Conservation (phyloP, 495 filamentous ascomycete species). For the Penicillium crystallinum region DNA sequence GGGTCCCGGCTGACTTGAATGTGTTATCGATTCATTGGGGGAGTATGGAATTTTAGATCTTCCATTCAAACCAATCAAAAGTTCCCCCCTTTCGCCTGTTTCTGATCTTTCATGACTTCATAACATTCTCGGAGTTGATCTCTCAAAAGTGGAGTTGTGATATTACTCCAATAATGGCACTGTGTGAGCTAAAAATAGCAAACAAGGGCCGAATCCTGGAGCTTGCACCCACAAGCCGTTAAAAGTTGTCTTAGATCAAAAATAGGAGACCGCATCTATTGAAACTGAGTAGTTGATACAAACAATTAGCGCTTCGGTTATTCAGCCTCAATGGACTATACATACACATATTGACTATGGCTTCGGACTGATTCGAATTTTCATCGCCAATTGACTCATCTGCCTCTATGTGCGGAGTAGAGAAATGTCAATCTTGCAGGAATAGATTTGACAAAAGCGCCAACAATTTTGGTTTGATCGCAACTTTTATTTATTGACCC, state of each 20-base stretch:
- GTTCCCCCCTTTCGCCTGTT: not conserved
- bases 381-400: too few species aligned
- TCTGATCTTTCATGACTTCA: constrained; percentile 1
- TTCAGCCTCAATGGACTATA: not conserved
- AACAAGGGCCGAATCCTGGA: not conserved
- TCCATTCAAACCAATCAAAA: not conserved
- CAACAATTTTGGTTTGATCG: too few species aligned
- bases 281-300: too few species aligned
- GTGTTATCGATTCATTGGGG: not conserved
- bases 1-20: not conserved
- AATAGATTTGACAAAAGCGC: too few species aligned
- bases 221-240: not conserved
- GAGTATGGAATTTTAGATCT: not conserved
- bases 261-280: not conserved
- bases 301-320: not conserved
- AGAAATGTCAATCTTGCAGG: too few species aligned
- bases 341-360: too few species aligned
- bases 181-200: constrained; percentile 8
- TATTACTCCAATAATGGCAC: not conserved
- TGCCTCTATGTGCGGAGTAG: too few species aligned
- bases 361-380: too few species aligned
- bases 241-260: not conserved
- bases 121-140: constrained; percentile 1
- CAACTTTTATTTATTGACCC: too few species aligned
- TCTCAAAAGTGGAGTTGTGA: not conserved